Evolutionary conservation across 2,329 filamentous ascomycete species (phyloP), one percentile per base, ranked within the genome.

Genomic region (Colletotrichum tropicicola): DNA sequence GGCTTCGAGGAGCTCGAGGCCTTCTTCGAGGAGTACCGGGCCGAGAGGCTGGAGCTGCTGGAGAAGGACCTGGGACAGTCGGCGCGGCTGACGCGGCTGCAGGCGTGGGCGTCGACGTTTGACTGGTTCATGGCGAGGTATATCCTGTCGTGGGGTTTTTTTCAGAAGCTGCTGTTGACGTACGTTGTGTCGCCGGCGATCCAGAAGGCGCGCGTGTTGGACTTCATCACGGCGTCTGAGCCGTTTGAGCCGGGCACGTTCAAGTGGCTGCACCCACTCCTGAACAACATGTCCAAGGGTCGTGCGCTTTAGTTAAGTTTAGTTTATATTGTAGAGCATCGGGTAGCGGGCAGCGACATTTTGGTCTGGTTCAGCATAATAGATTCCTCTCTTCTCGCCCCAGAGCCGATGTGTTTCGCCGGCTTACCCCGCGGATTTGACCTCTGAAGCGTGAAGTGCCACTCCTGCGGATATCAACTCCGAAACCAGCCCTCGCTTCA

Each of bases 51-150:
- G 23, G 65, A 62, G 8, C 13, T 25, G 5, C 39, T 71, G 2
- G 47, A 60, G 27, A 63, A 51, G 12, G 70, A 72, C 13, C 62
- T 59, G 21, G 61, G 58, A 1, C 45, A 57, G 28, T 71, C 69
- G 13, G 68, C 66, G 3, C 47, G 48, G 6, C 27, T 65, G 2
- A 73, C 72, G 2, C 63, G 73, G 10, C 23, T 73, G 17, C 72
- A 74, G n/a, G 66, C 70, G 1, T 74, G 73, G 73, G 70, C 68
- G 3, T 73, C 68, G 39, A 61, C 58, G 21, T 23, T 63, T 7
- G 72, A 73, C 35, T 73, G 70, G 30, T n/a, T 74, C 9, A n/a
- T 71, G 3, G 60, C 59, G 6, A 64, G 70, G 15, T 71, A 69
- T 32, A 28, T 73, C 13, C 3, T 73, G 21, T 68, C 44, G 10